Conservation (phyloP, 2,329 filamentous ascomycete genomes). For the Pyricularia pennisetigena region DNA sequence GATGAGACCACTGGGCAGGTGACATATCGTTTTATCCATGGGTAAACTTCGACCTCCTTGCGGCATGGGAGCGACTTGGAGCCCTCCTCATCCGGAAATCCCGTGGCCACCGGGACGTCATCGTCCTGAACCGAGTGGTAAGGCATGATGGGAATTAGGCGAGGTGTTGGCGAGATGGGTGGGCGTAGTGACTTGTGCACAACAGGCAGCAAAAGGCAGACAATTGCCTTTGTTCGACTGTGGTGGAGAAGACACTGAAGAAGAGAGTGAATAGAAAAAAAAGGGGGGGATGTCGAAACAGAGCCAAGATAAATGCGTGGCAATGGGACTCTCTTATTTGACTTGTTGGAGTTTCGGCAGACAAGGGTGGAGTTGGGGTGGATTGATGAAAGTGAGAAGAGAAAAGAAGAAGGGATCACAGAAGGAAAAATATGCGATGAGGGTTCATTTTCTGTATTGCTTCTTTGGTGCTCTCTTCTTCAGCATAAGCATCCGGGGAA, state of each 20-base stretch:
- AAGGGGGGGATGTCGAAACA: too few species aligned
- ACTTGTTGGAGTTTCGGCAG: neutral
- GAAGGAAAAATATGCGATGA: neutral
- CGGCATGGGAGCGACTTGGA: neutral
- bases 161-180: neutral
- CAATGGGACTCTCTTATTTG: neutral
- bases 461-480: neutral
- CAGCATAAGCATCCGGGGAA: neutral
- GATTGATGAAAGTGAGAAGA: neutral
- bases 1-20: neutral
- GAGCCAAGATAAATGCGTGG: neutral
- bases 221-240: neutral
- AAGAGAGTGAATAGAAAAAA: neutral
- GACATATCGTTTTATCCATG: neutral
- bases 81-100: neutral
- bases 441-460: neutral
- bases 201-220: neutral
- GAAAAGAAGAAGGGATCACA: neutral
- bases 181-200: neutral
- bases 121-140: neutral
- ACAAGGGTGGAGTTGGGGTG: neutral
- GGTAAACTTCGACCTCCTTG: neutral
- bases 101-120: neutral
- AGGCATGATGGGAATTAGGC: neutral
- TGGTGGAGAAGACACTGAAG: neutral